Conservation (phyloP, 176 grass and related monocot species). For the Poa annua region DNA sequence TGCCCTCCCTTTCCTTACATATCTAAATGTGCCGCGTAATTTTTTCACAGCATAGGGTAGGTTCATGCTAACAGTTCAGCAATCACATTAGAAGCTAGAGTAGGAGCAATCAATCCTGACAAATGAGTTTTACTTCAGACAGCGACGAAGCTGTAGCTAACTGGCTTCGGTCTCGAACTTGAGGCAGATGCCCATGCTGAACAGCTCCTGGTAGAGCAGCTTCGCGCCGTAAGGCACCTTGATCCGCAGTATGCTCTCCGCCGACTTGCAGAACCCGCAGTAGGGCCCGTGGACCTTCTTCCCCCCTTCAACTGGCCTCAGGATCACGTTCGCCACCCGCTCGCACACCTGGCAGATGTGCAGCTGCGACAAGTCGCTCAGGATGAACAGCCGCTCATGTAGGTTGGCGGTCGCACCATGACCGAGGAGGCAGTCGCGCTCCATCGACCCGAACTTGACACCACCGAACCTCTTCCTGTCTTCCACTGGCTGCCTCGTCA, state of each 20-base stretch:
- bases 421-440: constrained; percentile 82
- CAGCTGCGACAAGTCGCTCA: constrained; percentile 80
- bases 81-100: neutral
- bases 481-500: constrained; percentile 80
- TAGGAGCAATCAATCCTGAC: neutral
- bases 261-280: constrained; percentile 68
- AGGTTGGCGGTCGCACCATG: constrained; percentile 87
- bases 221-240: constrained; percentile 89
- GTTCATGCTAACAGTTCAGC: neutral
- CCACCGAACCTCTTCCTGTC: constrained; percentile 88
- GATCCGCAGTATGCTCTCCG: constrained; percentile 75
- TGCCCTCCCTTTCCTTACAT: neutral
- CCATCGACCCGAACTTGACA: constrained; percentile 96
- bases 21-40: neutral
- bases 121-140: neutral
- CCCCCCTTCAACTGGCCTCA: constrained; percentile 53
- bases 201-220: constrained; percentile 89
- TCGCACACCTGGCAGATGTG: constrained; percentile 74
- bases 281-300: constrained; percentile 73
- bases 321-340: constrained; percentile 77
- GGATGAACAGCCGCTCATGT: constrained; percentile 78
- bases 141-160: constrained; percentile 37
- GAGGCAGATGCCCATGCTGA: constrained; percentile 91
- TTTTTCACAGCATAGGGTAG: constrained; percentile 10
- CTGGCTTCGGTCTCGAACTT: constrained; percentile 82